Evolutionary conservation across 164 flowering plant genomes (phyloP), one percentile per base, ranked within the genome.

Genomic region (Vitis rupestris): DNA sequence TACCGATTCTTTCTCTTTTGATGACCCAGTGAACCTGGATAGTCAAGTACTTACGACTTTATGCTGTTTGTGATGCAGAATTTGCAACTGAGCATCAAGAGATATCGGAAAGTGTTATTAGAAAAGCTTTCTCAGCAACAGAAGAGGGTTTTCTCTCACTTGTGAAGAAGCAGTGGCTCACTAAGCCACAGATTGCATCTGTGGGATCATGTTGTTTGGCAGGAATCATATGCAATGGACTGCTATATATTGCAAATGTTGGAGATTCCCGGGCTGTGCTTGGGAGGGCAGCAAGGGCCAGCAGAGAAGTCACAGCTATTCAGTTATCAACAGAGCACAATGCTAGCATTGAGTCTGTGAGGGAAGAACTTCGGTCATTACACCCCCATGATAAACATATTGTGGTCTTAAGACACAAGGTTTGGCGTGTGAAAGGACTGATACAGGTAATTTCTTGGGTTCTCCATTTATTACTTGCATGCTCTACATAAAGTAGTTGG

Each of bases 341-440:
- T 74, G 90, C 87, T 17, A 80, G 76, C 61, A 16, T 74, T 4
- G 86, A 81, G 14, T 77, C 89, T 31, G 88, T 86, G 56, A 85
- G 94, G 72, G 78, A 84, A 29, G 92, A 89, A 64, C 74, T 89
- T n/a, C 67, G 75, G 58, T 58, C 74, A 9, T 58, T 68, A 74
- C 92, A 89, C 79, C 92, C 94, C 16, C 49, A 86, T 70, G 92
- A 89, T 79, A 55, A 86, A 1, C 76, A 88, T 47, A 88, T 89
- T 62, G 91, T 87, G 65, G 82, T 85, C 30, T 57, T 72, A 27
- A 85, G 72, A 61, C 88, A 85, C 81, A 82, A 74, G 65, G 87
- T 89, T 61, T 89, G 93, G 91, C 88, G 93, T 7, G 89, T 89
- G 8, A 89, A 87, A 76, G 93, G 93, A 48, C 58, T 89, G 57